Conservation (phyloP, 2,329 filamentous ascomycete genomes). For the Neofusicoccum kwambonambiense region DNA sequence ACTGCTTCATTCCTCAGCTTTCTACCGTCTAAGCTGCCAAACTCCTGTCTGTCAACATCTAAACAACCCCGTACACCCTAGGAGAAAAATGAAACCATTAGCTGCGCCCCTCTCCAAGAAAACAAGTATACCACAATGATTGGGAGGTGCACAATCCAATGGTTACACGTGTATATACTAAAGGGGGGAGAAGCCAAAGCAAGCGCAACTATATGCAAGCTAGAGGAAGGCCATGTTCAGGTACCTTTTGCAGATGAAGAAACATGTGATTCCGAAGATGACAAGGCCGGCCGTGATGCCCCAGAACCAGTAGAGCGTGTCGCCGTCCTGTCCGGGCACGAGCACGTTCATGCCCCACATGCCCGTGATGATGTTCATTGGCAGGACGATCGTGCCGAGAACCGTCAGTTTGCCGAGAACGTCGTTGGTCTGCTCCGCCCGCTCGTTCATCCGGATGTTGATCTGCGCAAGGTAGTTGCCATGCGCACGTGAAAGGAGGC, state of each 20-base stretch:
- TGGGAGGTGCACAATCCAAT: background rate
- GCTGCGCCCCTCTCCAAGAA: background rate
- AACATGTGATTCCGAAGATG: slow-evolving; percentile 77
- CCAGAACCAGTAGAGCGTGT: slow-evolving; percentile 59
- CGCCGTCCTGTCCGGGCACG: slow-evolving; percentile 86
- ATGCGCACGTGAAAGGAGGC: slow-evolving; percentile 85
- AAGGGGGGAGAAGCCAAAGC: background rate
- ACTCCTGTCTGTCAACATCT: background rate
- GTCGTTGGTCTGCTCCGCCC: slow-evolving; percentile 92
- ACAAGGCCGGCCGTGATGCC: slow-evolving; percentile 70
- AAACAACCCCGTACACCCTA: slow-evolving; percentile 17
- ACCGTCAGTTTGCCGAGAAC: slow-evolving; percentile 94
- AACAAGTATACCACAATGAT: background rate
- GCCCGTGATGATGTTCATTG: slow-evolving; percentile 98
- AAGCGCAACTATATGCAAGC: background rate
- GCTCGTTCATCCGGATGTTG: slow-evolving; percentile 98
- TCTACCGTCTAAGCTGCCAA: background rate
- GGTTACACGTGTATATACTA: background rate
- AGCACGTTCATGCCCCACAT: slow-evolving; percentile 99
- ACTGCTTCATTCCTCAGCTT: background rate
- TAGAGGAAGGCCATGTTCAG: slow-evolving; percentile 36
- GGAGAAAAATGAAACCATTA: background rate
- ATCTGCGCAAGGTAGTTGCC: slow-evolving; percentile 99
- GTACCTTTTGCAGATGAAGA: slow-evolving; percentile 80
- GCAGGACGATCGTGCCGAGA: slow-evolving; percentile 91